These are phyloP conservation scores for Baeospora myosura DNA, from an alignment of 1,284 basidiomycete species.

Conservation along the genomic window DNA sequence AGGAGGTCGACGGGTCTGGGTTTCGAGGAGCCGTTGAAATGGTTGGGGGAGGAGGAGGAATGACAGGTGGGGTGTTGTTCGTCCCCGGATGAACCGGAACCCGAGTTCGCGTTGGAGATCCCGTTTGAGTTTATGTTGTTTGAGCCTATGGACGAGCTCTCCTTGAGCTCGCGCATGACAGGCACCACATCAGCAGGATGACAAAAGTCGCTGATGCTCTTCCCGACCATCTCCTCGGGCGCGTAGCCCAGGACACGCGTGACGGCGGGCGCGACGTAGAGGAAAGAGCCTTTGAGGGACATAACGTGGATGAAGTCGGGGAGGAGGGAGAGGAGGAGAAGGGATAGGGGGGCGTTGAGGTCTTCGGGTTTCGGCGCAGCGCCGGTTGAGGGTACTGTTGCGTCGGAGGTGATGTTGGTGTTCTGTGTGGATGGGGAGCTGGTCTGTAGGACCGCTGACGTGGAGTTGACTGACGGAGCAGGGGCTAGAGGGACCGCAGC, in stretches of 20 bases:
- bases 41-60: background rate
- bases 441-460: too few species aligned
- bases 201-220: constrained; percentile 70
- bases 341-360: constrained; percentile 43
- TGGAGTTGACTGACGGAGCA: too few species aligned
- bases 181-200: constrained; percentile 88
- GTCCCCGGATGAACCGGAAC: background rate
- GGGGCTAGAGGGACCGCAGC: too few species aligned
- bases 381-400: too few species aligned
- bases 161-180: constrained; percentile 89
- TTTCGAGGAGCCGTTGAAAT: constrained; percentile 4
- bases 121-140: too few species aligned
- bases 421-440: too few species aligned
- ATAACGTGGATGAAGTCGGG: constrained; percentile 86
- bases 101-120: background rate
- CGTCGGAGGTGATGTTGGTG: too few species aligned
- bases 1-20: constrained; percentile 37
- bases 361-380: background rate
- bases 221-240: constrained; percentile 76
- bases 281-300: constrained; percentile 88
- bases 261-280: constrained; percentile 86
- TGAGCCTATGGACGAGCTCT: constrained; percentile 42
- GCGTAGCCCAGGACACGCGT: constrained; percentile 71
- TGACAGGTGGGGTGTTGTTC: constrained; percentile 1
- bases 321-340: constrained; percentile 61